Conservation (phyloP, 2,329 filamentous ascomycete genomes). For the Colletotrichum orchidophilum region DNA sequence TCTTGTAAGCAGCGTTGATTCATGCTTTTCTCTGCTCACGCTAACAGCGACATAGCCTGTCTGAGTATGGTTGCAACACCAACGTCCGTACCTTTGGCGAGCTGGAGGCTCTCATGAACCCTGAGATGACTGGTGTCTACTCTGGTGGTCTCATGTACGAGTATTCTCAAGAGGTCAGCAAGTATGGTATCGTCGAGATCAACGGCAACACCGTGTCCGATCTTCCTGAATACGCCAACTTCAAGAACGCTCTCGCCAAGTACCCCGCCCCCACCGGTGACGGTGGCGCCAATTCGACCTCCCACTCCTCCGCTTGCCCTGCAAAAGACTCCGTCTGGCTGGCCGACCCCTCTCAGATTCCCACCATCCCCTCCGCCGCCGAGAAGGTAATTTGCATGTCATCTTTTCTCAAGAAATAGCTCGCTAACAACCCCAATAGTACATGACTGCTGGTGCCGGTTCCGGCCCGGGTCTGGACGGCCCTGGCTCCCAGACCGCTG, state of each 20-base stretch:
- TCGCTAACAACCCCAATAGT: slow-evolving; percentile 42
- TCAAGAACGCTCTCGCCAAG: slow-evolving; percentile 57
- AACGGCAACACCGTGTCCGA: slow-evolving; percentile 63
- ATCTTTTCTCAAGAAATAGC: background rate
- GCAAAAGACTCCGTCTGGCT: slow-evolving; percentile 59
- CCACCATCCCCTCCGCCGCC: slow-evolving; percentile 61
- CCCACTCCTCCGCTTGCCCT: slow-evolving; percentile 59
- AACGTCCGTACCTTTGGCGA: slow-evolving; percentile 86
- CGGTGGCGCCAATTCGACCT: slow-evolving; percentile 59
- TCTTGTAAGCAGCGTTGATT: slow-evolving; percentile 67
- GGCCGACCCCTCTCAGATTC: slow-evolving; percentile 59
- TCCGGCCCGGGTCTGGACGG: slow-evolving; percentile 62
- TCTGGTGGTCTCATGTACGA: slow-evolving; percentile 97
- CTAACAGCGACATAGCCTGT: slow-evolving; percentile 63
- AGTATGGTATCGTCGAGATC: slow-evolving; percentile 82
- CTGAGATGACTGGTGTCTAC: slow-evolving; percentile 88
- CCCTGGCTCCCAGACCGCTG: slow-evolving; percentile 62
- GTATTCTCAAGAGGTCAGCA: slow-evolving; percentile 82
- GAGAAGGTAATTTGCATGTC: slow-evolving; percentile 38
- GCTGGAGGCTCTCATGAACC: slow-evolving; percentile 80
- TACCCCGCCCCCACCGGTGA: slow-evolving; percentile 61
- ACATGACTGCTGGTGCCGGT: slow-evolving; percentile 63
- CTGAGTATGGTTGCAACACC: slow-evolving; percentile 90
- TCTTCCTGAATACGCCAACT: slow-evolving; percentile 68
- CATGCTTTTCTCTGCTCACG: slow-evolving; percentile 24